phyloP scores from a whole-genome alignment of 2,329 filamentous ascomycete genomes.

The Cercospora sesami region DNA sequence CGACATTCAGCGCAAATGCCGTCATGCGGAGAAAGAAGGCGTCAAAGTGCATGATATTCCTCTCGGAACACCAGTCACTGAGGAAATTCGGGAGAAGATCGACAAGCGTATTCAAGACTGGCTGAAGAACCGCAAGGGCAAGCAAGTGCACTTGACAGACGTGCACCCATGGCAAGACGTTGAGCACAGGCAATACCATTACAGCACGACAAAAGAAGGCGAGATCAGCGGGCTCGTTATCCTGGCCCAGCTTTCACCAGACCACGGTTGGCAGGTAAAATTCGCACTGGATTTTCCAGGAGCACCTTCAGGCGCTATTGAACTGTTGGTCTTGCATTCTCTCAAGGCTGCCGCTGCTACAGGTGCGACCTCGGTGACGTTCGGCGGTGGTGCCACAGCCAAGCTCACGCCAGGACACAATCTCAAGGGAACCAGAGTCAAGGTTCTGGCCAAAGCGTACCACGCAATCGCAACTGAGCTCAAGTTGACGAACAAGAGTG shows the following conservation, averaged over 20 bases:
- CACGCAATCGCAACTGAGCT: constrained; percentile 78
- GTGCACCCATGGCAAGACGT: constrained; percentile 85
- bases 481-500: constrained; percentile 77
- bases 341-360: constrained; percentile 61
- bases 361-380: constrained; percentile 71
- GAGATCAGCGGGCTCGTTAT: constrained; percentile 76
- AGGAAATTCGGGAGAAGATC: constrained; percentile 67
- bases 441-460: constrained; percentile 80
- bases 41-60: constrained; percentile 75
- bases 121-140: constrained; percentile 76
- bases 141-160: constrained; percentile 86
- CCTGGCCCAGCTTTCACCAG: constrained; percentile 75
- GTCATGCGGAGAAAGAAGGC: constrained; percentile 78
- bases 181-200: constrained; percentile 82
- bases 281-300: constrained; percentile 92
- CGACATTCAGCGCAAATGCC: constrained; percentile 71
- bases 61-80: constrained; percentile 61
- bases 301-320: constrained; percentile 82
- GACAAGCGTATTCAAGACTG: constrained; percentile 76
- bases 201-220: constrained; percentile 71
- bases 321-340: constrained; percentile 73
- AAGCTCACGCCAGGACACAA: constrained; percentile 78
- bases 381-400: constrained; percentile 77
- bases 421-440: constrained; percentile 74
- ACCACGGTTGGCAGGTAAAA: constrained; percentile 90